Base-by-base conservation (phyloP, 1,139 yeast genomes). In the Debaryomyces coudertii region DNA sequence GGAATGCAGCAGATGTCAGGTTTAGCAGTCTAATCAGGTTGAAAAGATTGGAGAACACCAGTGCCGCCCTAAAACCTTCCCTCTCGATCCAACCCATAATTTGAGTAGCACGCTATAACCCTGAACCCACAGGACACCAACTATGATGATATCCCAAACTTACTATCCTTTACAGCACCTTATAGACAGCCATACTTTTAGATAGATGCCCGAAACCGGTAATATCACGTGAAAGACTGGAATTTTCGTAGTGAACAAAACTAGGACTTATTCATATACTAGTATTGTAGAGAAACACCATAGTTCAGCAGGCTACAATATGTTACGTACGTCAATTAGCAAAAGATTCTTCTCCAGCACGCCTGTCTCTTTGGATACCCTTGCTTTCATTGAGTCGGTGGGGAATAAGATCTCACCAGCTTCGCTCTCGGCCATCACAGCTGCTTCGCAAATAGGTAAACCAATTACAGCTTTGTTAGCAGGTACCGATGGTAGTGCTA, bases 371-470 rank as follows among this genome's bases (percentile, higher is more conserved):
- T 59, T 66, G 31, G 63, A 73, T 34, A 89, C 97, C 0, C 76
- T 92, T 57, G 85, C 95, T 1, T 80, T 88, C 54, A 69, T 90
- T 39, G 97, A 90, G 67, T 73, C 83, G 38, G 56, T 68, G 11
- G 83, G 83, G 12, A 57, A 72, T 4, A 62, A 66, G 45, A 69
- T 88, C 44, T 68, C 85, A 1, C 81, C 95, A 2, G 81, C 88
- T 2, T 81, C 96, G 2, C 74, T 88, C 49, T 80, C 87, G 5
- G 69, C 87, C 2, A 60, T 87, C 30, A 69, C 77, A 7, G 93
- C 93, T 5, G 90, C 93, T n/a, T 60, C 62, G 37, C 73, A 77
- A 50, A 56, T 86, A 34, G 86, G 87, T 7, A 76, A 83, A 57
- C 89, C 90, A 42, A 71, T 86, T 24, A 78, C 82, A 16, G 90